phyloP scores from a whole-genome alignment of 805 yeast species.

The Saccharomyces paradoxus region DNA sequence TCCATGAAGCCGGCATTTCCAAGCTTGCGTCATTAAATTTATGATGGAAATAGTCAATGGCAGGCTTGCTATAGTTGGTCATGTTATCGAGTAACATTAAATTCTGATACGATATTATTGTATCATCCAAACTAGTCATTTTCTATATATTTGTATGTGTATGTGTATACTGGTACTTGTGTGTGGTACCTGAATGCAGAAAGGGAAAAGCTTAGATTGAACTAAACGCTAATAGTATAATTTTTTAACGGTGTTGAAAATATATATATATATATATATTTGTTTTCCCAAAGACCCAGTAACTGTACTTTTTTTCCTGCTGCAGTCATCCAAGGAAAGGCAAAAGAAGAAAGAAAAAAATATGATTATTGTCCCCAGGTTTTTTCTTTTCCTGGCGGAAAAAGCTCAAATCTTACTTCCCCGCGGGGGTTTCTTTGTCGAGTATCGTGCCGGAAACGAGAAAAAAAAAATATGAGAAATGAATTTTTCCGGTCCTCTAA shows the following conservation, averaged over 20 bases:
- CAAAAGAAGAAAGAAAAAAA: background rate
- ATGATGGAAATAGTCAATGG: constrained; percentile 27
- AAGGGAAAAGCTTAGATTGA: background rate
- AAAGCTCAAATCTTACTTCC: background rate
- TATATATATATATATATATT: background rate
- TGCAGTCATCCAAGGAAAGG: background rate
- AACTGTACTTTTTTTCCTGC: background rate
- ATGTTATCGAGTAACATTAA: constrained; percentile 27
- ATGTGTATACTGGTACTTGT: background rate
- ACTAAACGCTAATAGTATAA: background rate
- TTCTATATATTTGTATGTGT: background rate
- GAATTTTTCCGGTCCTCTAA: background rate
- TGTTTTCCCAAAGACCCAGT: background rate
- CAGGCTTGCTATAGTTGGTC: constrained; percentile 23
- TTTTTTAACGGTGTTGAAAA: background rate
- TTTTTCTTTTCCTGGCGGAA: background rate
- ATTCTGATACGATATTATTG: constrained; percentile 23
- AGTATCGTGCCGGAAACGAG: background rate
- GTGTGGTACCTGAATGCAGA: background rate
- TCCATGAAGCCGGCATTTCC: constrained; percentile 28
- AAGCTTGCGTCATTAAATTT: constrained; percentile 7
- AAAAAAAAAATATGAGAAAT: background rate
- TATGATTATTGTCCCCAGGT: background rate
- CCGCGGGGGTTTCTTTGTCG: background rate
- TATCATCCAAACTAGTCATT: constrained; percentile 28